Evolutionary conservation across 805 yeast species (phyloP).

Genomic region (Pichia manshurica): DNA sequence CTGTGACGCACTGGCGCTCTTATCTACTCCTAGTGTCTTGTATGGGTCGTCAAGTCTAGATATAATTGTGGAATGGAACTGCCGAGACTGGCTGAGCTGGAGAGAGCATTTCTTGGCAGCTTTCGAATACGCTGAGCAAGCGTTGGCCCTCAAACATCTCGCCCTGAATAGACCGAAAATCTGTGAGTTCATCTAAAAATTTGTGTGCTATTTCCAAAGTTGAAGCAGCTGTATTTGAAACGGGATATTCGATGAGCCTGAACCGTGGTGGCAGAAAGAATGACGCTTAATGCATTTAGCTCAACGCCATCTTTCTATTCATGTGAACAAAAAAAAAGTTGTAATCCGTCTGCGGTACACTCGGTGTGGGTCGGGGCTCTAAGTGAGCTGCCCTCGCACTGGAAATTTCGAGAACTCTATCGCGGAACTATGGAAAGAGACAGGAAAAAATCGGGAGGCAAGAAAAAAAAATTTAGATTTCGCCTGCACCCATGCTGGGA

Average conservation of each 20-base stretch:
- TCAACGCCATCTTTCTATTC: background rate
- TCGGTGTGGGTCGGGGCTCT: no score
- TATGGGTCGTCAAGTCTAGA: conserved; percentile 65
- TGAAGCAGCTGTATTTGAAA: no score
- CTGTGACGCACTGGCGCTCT: conserved; percentile 66
- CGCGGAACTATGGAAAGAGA: no score
- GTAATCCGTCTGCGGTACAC: no score
- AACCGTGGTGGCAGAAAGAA: no score
- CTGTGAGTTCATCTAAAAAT: background rate
- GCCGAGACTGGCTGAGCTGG: conserved; percentile 4
- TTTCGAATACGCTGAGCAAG: no score
- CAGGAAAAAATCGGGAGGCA: no score
- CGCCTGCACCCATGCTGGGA: conserved; percentile 40
- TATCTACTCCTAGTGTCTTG: conserved; percentile 69
- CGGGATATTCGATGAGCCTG: no score
- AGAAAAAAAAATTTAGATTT: conserved; percentile 8
- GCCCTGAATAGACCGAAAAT: background rate
- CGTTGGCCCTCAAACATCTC: background rate
- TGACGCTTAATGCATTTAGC: background rate
- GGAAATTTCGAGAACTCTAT: no score
- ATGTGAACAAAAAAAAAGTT: background rate
- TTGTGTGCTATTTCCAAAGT: no score
- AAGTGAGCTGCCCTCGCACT: no score
- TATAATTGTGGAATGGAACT: conserved; percentile 40
- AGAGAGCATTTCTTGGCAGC: no score